phyloP scores from a whole-genome alignment of 768 basidiomycete species.

The Sporobolomyces pararoseus region DNA sequence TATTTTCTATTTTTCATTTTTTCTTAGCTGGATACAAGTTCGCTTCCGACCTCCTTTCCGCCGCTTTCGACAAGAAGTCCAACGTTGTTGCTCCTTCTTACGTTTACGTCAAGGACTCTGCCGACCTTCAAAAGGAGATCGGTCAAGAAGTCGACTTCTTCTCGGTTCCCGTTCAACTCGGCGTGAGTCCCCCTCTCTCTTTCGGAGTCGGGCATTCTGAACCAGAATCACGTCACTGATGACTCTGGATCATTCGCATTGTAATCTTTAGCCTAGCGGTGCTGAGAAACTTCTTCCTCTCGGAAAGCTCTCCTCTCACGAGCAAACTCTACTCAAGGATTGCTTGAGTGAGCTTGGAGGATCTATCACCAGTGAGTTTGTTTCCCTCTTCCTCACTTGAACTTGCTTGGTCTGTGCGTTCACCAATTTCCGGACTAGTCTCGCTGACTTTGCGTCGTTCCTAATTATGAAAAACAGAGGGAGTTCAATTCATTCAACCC shows the following conservation, averaged over 20 bases:
- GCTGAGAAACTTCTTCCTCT: conserved; percentile 77
- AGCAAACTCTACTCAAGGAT: conserved; percentile 71
- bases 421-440: too few species aligned
- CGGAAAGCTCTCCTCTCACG: conserved; percentile 67
- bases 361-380: conserved; percentile 59
- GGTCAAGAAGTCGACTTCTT: conserved; percentile 77
- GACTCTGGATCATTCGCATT: neutral
- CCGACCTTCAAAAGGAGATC: conserved; percentile 73
- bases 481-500: conserved; percentile 40
- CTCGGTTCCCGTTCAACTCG: conserved; percentile 80
- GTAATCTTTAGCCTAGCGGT: conserved; percentile 62
- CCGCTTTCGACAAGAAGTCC: conserved; percentile 80
- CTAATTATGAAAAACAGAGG: conserved; percentile 25
- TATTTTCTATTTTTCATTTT: neutral
- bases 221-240: neutral
- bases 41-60: conserved; percentile 72
- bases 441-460: neutral
- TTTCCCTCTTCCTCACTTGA: neutral
- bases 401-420: neutral
- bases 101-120: conserved; percentile 67
- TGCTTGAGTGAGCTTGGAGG: conserved; percentile 71
- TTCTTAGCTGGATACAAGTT: conserved; percentile 74
- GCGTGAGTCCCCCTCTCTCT: conserved; percentile 55
- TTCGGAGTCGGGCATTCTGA: neutral
- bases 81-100: conserved; percentile 73